A percentile compares a stretch with the other conserved stretches of the same genome.
These are phyloP conservation scores for Chlorella sp. DNA, from an alignment of 139 green algal genomes.

Conservation along the genomic window DNA sequence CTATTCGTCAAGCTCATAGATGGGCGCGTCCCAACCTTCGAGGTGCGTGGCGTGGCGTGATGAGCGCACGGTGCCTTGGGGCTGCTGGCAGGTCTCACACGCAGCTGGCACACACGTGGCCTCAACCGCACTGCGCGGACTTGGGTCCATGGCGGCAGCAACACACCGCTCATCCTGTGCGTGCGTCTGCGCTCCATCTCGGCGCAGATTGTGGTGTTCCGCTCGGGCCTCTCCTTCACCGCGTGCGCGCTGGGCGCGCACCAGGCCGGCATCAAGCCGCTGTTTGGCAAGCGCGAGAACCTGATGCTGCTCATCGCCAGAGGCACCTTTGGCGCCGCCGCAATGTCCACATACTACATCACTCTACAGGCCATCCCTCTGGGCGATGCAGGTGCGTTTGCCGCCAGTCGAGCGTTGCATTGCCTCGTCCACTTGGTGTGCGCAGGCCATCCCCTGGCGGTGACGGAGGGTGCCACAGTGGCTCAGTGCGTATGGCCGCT, in stretches of 20 bases:
- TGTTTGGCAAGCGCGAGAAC: neutral
- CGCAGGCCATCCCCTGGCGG: neutral
- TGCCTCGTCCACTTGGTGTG: neutral
- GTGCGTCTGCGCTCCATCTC: too few species aligned
- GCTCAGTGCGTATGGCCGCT: neutral
- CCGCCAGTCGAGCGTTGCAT: neutral
- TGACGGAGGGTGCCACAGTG: neutral
- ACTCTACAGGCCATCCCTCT: neutral
- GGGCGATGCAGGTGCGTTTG: neutral
- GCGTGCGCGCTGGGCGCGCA: neutral
- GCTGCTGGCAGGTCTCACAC: too few species aligned
- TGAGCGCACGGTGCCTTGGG: too few species aligned
- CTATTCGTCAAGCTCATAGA: neutral
- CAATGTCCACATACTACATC: neutral
- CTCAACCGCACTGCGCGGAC: too few species aligned
- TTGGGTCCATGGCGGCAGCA: too few species aligned
- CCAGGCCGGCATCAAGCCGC: neutral
- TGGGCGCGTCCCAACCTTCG: neutral
- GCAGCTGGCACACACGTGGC: too few species aligned
- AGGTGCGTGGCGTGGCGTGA: too few species aligned
- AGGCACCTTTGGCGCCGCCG: constrained; percentile 2
- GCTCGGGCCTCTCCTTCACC: constrained; percentile 2
- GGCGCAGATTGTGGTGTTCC: constrained; percentile 7
- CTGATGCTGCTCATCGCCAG: neutral
- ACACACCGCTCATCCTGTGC: too few species aligned